These are phyloP conservation scores for Chrysanthemum makinoi DNA, from an alignment of 129 eudicot genomes.

Conservation along the genomic window DNA sequence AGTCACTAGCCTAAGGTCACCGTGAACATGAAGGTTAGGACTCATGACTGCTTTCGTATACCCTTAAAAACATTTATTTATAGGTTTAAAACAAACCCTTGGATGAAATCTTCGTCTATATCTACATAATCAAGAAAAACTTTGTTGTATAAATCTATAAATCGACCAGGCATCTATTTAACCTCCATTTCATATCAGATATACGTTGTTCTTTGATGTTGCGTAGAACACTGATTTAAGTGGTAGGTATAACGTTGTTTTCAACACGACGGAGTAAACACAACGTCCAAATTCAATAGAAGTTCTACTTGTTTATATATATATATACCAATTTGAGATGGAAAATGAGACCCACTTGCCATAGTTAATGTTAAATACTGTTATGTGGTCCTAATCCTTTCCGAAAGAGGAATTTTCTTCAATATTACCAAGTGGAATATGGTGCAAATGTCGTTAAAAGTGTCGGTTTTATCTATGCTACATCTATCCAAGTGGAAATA, in stretches of 20 bases:
- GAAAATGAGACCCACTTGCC: conserved; percentile 10
- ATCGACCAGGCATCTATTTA: neutral
- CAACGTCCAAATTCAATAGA: neutral
- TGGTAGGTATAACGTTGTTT: neutral
- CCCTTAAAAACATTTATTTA: no score
- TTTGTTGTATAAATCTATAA: neutral
- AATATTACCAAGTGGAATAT: neutral
- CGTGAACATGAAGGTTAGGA: no score
- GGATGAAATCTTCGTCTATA: neutral
- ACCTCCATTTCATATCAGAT: neutral
- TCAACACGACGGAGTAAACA: neutral
- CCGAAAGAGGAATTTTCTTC: neutral
- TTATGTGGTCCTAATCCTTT: conserved; percentile 5
- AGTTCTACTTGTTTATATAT: neutral
- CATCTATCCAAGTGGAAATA: no score
- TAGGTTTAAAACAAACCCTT: neutral
- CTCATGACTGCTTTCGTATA: no score
- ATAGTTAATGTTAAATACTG: neutral
- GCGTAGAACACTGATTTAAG: neutral
- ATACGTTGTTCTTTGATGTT: neutral
- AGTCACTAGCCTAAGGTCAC: no score
- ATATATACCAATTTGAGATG: neutral
- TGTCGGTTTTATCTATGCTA: no score
- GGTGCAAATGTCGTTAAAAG: no score
- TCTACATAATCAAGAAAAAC: neutral